Evolutionary conservation across 192 early-diverging fungal genomes (phyloP).

Genomic region (Geranomyces michiganensis): DNA sequence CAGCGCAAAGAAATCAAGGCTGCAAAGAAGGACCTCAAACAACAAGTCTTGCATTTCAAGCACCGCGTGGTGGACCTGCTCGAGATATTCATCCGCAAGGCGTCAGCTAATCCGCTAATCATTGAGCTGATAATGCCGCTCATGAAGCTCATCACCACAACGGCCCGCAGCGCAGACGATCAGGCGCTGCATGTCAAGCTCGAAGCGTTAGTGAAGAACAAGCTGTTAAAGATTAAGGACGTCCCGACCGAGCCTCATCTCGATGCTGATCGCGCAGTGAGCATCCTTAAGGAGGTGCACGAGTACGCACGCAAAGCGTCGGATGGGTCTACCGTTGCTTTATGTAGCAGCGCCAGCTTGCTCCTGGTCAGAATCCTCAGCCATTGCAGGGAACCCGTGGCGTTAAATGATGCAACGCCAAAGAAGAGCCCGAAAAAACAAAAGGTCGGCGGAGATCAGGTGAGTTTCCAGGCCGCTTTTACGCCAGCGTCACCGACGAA

Average conservation of each 20-base stretch:
- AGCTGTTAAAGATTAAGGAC: conserved; percentile 65
- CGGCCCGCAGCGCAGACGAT: conserved; percentile 41
- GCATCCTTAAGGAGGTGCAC: conserved; percentile 68
- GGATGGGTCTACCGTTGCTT: conserved; percentile 50
- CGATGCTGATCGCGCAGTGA: conserved; percentile 58
- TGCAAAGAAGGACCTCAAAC: conserved; percentile 80
- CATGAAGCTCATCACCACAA: conserved; percentile 61
- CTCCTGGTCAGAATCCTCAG: conserved; percentile 62
- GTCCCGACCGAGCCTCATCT: conserved; percentile 53
- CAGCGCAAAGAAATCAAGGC: conserved; percentile 78
- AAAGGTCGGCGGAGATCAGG: conserved; percentile 15
- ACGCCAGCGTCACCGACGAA: background rate
- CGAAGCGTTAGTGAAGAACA: conserved; percentile 61
- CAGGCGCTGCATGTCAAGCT: conserved; percentile 73
- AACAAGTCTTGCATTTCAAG: conserved; percentile 86
- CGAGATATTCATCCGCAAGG: conserved; percentile 73
- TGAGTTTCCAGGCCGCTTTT: background rate
- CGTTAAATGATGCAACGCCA: background rate
- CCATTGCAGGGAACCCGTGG: conserved; percentile 36
- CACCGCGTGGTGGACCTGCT: conserved; percentile 83
- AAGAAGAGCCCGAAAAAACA: conserved; percentile 28
- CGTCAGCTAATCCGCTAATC: conserved; percentile 70
- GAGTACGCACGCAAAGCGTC: conserved; percentile 72
- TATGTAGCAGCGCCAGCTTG: conserved; percentile 61
- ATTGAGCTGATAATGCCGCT: conserved; percentile 73